Evolutionary conservation across 176 grass and related monocot species (phyloP), one percentile per base, ranked within the genome.

Genomic region (Thinopyrum elongatum): DNA sequence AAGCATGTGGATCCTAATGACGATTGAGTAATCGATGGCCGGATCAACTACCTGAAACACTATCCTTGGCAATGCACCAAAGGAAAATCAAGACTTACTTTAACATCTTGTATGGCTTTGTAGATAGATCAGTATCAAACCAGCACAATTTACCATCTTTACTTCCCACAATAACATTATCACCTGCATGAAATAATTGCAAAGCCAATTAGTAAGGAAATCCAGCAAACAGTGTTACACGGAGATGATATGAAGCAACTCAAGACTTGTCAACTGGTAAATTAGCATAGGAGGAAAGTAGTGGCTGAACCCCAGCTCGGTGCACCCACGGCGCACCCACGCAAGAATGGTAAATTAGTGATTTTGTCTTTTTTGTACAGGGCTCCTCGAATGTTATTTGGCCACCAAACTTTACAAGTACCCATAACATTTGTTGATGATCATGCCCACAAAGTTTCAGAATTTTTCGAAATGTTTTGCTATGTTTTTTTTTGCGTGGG

Each of bases 141-240:
- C 94, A 99, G 59, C 97, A 96, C 83, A 99, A 35, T 90, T 96
- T 99, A 31, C 97, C 97, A 76, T 99, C 97, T 86, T 86, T 96
- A 87, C 97, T 99, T 64, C 97, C 97, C 4, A 95, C 97, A 47
- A 99, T 91, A 88, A 99, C 70, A 88, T 99, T 93, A 90, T 96
- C 97, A 87, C 97, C 97, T 99, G 83, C 27, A 88, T 27, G 42
- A 67, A 55, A 71, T 2, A 57, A 93, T 53, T 73, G 10, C 31
- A 13, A 51, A 80, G 7, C 65, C 14, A 68, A 69, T 70, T 62
- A 76, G 16, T 36, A 33, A 26, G 76, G 21, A 22, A 70, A 77
- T 46, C 23, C 8, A 55, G 6, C 30, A 27, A 83, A 33, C 62
- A 70, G 42, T 71, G 10, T 66, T 33, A 16, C 53, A 61, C 5